phyloP scores from a whole-genome alignment of 2,329 filamentous ascomycete species.

The Aspergillus fumigatus region DNA sequence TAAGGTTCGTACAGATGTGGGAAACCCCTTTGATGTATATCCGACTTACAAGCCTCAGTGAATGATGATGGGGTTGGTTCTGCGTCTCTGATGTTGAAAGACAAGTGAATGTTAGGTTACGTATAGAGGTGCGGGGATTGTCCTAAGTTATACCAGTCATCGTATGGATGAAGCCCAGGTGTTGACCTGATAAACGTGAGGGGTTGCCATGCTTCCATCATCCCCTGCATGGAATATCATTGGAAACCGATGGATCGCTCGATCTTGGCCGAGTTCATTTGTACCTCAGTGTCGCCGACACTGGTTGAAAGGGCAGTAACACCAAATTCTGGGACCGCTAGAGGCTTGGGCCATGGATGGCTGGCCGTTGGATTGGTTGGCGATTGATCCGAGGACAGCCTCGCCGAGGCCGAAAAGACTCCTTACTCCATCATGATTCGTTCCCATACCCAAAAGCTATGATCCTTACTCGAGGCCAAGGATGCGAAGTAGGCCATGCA shows the following conservation, averaged over 20 bases:
- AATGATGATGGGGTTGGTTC: neutral
- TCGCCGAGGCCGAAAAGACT: neutral
- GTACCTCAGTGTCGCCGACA: neutral
- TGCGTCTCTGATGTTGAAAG: neutral
- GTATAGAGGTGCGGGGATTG: neutral
- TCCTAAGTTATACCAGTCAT: neutral
- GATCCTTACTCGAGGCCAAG: neutral
- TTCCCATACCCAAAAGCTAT: neutral
- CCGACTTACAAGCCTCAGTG: neutral
- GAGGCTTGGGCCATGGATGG: slow-evolving; percentile 6
- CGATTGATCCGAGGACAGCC: neutral
- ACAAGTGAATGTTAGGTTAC: neutral
- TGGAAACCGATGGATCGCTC: slow-evolving; percentile 7
- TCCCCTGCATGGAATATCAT: slow-evolving; percentile 7
- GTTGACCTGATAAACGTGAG: slow-evolving; percentile 7
- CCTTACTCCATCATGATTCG: neutral
- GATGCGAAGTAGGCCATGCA: no score
- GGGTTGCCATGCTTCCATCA: slow-evolving; percentile 9
- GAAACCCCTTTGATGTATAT: neutral
- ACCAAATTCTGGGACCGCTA: slow-evolving; percentile 6
- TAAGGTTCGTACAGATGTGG: slow-evolving; percentile 4
- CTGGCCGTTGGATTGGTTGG: neutral
- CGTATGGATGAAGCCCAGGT: neutral
- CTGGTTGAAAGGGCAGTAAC: neutral
- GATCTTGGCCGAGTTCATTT: slow-evolving; percentile 17